Evolutionary conservation across 2,329 filamentous ascomycete species (phyloP).

Genomic region (Alternaria triticina): DNA sequence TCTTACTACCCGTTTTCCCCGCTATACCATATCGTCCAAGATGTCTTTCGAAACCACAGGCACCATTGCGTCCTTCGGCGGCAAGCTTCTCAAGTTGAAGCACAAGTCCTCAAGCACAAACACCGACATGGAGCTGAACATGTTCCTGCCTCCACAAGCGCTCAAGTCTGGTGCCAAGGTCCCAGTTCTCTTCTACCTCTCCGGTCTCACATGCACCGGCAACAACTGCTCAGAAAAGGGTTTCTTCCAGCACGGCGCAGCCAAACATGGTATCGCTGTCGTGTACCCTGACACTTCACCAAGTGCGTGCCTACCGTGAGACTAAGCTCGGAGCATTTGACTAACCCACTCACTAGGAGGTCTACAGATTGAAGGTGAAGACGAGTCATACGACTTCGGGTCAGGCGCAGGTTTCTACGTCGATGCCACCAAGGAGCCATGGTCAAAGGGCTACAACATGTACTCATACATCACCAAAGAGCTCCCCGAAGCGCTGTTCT

Average conservation of each 20-base stretch:
- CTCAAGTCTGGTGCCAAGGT: conserved; percentile 64
- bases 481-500: conserved; percentile 79
- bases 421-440: conserved; percentile 79
- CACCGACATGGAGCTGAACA: conserved; percentile 90
- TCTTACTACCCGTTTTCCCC: conserved; percentile 13
- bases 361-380: conserved; percentile 79
- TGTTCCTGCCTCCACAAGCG: conserved; percentile 83
- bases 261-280: conserved; percentile 83
- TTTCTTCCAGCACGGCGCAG: conserved; percentile 87
- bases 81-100: conserved; percentile 91
- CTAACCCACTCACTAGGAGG: conserved; percentile 62
- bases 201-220: conserved; percentile 91
- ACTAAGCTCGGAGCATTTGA: background rate
- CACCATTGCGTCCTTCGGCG: conserved; percentile 89
- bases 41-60: conserved; percentile 86
- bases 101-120: conserved; percentile 80
- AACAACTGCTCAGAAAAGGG: conserved; percentile 80
- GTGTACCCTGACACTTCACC: conserved; percentile 96
- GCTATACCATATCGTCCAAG: conserved; percentile 25
- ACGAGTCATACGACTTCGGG: conserved; percentile 91
- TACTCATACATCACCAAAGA: conserved; percentile 90
- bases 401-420: conserved; percentile 93
- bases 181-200: conserved; percentile 90
- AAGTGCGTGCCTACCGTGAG: conserved; percentile 57
- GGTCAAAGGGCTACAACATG: conserved; percentile 84